Conservation (phyloP, 768 basidiomycete species). For the Podaxis sp. region DNA sequence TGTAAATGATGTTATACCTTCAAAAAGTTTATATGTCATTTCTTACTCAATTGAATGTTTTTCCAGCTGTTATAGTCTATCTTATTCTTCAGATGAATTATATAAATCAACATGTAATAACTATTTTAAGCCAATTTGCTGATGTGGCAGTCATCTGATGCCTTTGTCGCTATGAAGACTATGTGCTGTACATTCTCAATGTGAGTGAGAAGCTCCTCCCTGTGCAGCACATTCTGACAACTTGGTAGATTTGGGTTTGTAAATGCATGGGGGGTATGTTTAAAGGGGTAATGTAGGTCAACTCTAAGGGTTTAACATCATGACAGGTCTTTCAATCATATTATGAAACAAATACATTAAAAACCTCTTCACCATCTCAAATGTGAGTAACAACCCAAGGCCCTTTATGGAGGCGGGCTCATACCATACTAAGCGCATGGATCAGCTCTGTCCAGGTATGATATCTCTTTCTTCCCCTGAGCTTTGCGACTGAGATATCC, state of each 20-base stretch:
- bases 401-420: not conserved
- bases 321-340: slow-evolving; percentile 66
- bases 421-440: slow-evolving; percentile 27
- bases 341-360: slow-evolving; percentile 49
- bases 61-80: no score
- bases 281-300: not conserved
- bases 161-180: slow-evolving; percentile 27
- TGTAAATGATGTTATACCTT: no score
- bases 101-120: no score
- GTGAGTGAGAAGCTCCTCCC: slow-evolving; percentile 27
- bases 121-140: no score
- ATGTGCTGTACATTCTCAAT: slow-evolving; percentile 49
- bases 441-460: slow-evolving; percentile 30
- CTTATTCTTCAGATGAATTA: no score
- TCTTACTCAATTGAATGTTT: no score
- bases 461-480: not conserved
- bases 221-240: slow-evolving; percentile 13
- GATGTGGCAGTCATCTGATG: not conserved
- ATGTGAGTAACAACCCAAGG: slow-evolving; percentile 39
- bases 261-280: slow-evolving; percentile 72
- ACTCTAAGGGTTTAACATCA: not conserved
- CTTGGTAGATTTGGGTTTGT: slow-evolving; percentile 59
- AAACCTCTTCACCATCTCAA: slow-evolving; percentile 43
- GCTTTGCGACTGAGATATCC: not conserved
- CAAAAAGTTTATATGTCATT: no score